These are phyloP conservation scores for Aspergillus luchuensis DNA, from an alignment of 2,329 filamentous ascomycete species.

Conservation along the genomic window DNA sequence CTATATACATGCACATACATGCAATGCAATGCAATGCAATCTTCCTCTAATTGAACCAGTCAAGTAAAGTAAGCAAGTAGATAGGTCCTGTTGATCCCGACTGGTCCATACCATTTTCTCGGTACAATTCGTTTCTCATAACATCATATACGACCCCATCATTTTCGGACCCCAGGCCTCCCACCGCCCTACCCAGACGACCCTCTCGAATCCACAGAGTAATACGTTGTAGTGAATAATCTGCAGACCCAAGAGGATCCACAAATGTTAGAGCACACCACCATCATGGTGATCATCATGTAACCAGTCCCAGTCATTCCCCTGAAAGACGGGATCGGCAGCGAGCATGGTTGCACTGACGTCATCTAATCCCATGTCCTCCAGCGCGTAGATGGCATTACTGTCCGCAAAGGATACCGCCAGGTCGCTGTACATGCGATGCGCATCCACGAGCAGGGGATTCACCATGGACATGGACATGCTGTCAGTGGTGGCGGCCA, in stretches of 20 bases:
- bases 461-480: conserved; percentile 13
- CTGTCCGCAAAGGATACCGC: conserved; percentile 3
- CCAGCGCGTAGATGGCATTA: conserved; percentile 4
- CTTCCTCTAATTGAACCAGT: neutral
- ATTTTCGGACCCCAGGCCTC: too few relatives aligned
- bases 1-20: neutral
- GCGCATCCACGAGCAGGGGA: conserved; percentile 5
- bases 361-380: conserved; percentile 3
- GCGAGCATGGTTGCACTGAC: neutral
- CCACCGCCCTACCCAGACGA: neutral
- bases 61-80: neutral
- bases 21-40: too few relatives aligned
- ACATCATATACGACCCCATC: too few relatives aligned
- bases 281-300: neutral
- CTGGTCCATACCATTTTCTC: neutral
- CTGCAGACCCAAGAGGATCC: neutral
- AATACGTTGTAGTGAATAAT: too few relatives aligned
- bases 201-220: neutral
- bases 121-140: too few relatives aligned
- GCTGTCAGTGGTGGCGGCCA: conserved; percentile 9
- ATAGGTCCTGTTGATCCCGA: neutral
- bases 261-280: conserved; percentile 13
- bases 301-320: conserved; percentile 13
- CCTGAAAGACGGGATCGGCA: conserved; percentile 8
- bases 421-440: neutral